Base-by-base conservation (phyloP, 768 basidiomycete species). In the Kwoniella mangroviensis region DNA sequence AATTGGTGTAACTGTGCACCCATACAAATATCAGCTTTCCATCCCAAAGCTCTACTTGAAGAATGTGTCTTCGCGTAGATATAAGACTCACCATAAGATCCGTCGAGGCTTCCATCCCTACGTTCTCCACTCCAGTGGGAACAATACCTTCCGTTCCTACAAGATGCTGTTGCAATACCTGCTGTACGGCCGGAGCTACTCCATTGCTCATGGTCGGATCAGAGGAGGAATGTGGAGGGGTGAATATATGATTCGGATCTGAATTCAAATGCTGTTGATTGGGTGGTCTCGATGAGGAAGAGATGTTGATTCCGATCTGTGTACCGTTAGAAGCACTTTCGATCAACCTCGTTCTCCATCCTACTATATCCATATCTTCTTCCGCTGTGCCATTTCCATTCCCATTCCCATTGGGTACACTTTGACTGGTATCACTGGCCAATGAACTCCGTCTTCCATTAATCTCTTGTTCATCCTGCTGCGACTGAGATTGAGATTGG, bases 271-370 rank as follows among this genome's bases (percentile, higher is more conserved):
- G 40, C 21, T 41, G 24, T 59, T 67, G 51, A 45, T 58, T 24
- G n/a, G 15, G 34, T n/a, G 22, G 22, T 65, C 51, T 57, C 45
- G 63, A 40, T 0, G 41, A 22, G 2, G 63, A 51, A 51, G 68
- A 49, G 19, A 71, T 67, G 22, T 64, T 71, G 21, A 61, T 41
- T 9, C 64, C 70, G 22, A 61, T 66, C 42, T 66, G 64, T 2
- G 56, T 61, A 6, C 63, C 63, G 42, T 53, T 71, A 4, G 60
- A 67, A 34, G 67, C 71, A 15, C 66, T 40, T 55, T 73, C 69
- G 51, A 75, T 75, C 24, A 75, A 56, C 19, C 74, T 49, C 12
- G 74, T 75, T n/a, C 60, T 67, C 72, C 71, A 73, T 1, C 74
- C 74, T 3, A 75, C 55, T 21, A 75, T 64, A 34, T 67, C 74